Evolutionary conservation across 2,329 filamentous ascomycete species (phyloP).

Genomic region (Calonectria naviculata): DNA sequence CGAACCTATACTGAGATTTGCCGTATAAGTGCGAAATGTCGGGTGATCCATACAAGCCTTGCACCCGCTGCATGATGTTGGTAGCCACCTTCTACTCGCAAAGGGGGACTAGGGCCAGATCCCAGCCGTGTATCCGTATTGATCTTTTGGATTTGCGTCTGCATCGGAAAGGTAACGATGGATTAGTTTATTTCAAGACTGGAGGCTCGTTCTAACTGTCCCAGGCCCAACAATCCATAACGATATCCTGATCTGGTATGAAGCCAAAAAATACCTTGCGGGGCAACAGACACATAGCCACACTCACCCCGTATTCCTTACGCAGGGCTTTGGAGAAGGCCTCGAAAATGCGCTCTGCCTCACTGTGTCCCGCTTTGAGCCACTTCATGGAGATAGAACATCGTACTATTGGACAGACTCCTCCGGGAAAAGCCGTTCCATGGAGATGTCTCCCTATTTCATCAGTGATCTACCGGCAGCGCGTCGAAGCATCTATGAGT

Average conservation of each 20-base stretch:
- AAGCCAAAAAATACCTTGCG: neutral
- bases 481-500: neutral
- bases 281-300: neutral
- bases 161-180: neutral
- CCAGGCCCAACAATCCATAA: neutral
- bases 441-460: neutral
- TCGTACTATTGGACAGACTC: neutral
- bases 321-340: neutral
- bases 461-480: neutral
- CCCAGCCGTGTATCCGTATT: neutral
- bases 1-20: neutral
- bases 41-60: neutral
- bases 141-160: neutral
- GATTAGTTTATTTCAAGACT: neutral
- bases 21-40: neutral
- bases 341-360: neutral
- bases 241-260: neutral
- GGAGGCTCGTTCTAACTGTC: neutral
- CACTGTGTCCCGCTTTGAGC: neutral
- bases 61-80: neutral
- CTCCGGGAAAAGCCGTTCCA: neutral
- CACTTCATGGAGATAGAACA: neutral
- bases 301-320: neutral
- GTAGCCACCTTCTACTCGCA: neutral
- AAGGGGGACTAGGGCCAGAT: neutral